A percentile compares a stretch with the other conserved stretches of the same genome.
Conservation (phyloP, 306 rosid species). For the Spatholobus suberectus region DNA sequence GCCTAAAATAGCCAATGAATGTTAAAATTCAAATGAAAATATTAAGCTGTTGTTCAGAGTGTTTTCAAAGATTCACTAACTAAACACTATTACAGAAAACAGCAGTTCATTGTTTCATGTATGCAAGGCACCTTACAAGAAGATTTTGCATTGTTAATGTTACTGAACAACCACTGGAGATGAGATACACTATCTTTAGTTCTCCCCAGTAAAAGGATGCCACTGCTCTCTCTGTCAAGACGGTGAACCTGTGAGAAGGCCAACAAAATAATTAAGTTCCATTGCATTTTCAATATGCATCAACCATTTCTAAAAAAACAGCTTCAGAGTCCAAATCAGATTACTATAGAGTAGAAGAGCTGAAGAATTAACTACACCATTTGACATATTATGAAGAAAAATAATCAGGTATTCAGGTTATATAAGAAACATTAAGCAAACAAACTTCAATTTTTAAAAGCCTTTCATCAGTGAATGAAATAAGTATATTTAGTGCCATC, state of each 20-base stretch:
- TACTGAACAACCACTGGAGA: slow-evolving; percentile 78
- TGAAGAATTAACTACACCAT: background rate
- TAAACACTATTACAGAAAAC: background rate
- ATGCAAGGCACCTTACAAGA: slow-evolving; percentile 62
- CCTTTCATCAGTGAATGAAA: background rate
- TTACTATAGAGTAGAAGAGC: slow-evolving; percentile 14
- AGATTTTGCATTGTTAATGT: slow-evolving; percentile 60
- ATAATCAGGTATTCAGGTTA: slow-evolving; percentile 5
- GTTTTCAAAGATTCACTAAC: slow-evolving; percentile 7
- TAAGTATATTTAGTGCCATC: background rate
- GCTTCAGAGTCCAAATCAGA: background rate
- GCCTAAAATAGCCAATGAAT: slow-evolving; percentile 53
- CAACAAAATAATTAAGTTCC: background rate
- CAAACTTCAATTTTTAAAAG: slow-evolving; percentile 3
- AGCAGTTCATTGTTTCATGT: slow-evolving; percentile 6
- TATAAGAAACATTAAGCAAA: slow-evolving; percentile 16
- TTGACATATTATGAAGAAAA: background rate
- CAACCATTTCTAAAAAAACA: slow-evolving; percentile 13
- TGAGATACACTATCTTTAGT: slow-evolving; percentile 75
- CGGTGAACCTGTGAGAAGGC: slow-evolving; percentile 82
- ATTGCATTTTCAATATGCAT: background rate
- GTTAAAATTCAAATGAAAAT: slow-evolving; percentile 14
- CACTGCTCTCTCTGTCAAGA: slow-evolving; percentile 91
- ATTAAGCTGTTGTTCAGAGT: background rate
- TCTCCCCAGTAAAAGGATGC: slow-evolving; percentile 84